Evolutionary conservation across 257 asterid genomes (phyloP).

Genomic region (Lavandula angustifolia): DNA sequence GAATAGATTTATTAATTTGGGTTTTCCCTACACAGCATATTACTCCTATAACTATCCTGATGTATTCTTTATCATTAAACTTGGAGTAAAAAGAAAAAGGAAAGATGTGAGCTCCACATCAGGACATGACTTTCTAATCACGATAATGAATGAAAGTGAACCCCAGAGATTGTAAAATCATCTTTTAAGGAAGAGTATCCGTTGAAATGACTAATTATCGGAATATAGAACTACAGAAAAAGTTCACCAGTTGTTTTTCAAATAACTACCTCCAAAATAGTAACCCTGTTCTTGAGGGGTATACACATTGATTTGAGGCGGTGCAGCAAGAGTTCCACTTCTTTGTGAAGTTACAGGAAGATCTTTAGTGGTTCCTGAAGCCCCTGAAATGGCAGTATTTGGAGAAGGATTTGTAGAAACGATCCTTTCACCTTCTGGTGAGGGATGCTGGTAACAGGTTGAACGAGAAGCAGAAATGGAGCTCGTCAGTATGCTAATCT

Average conservation of each 20-base stretch:
- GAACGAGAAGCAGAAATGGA: slow-evolving; percentile 38
- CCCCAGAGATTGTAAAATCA: not conserved
- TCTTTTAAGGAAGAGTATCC: slow-evolving; percentile 1
- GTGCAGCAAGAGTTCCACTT: slow-evolving; percentile 53
- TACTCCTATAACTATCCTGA: slow-evolving; percentile 2
- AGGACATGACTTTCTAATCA: slow-evolving; percentile 12
- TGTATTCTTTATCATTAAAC: slow-evolving; percentile 4
- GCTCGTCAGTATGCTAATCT: slow-evolving; percentile 36
- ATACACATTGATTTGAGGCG: slow-evolving; percentile 56
- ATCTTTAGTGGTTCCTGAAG: slow-evolving; percentile 63
- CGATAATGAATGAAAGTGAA: slow-evolving; percentile 1
- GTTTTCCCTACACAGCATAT: not conserved
- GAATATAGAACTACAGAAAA: slow-evolving; percentile 2
- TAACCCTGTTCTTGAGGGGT: slow-evolving; percentile 70
- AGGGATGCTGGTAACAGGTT: slow-evolving; percentile 60
- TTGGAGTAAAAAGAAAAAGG: slow-evolving; percentile 14
- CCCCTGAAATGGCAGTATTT: slow-evolving; percentile 64
- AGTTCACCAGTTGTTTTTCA: slow-evolving; percentile 22
- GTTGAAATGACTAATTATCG: slow-evolving; percentile 15
- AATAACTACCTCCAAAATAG: slow-evolving; percentile 73
- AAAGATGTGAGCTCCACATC: slow-evolving; percentile 3
- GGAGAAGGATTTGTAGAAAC: slow-evolving; percentile 68
- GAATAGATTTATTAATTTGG: not conserved
- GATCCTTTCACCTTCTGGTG: slow-evolving; percentile 82
- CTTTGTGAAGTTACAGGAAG: slow-evolving; percentile 59